Evolutionary conservation across 108 stramenopile genomes (phyloP), one percentile per base, ranked within the genome.

Genomic region (Nitzschia palea): DNA sequence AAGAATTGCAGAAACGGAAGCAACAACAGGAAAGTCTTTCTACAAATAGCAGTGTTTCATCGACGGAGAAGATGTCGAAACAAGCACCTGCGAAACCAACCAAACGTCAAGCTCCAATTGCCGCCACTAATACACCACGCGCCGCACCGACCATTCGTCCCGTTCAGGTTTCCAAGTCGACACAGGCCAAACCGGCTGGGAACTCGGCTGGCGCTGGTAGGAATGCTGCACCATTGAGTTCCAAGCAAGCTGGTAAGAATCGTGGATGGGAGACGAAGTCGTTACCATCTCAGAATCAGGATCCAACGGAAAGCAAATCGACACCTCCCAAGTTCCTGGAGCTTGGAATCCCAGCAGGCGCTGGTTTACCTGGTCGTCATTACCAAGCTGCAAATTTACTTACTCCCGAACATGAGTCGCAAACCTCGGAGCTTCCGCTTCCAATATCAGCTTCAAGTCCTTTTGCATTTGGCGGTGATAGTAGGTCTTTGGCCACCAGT

Each of bases 211-310:
- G 59, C 3, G 55, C 40, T 15, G 37, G 44, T 40, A 23, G 31
- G 3, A 25, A 32, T 1, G 53, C 30, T n/a, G 31, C 65, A 30
- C 17, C 59, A 25, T 2, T 34, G 18, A 25, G 47, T 2, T 30
- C 57, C 23, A 62, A 54, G 37, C 69, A 33, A 3, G 42, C n/a
- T 47, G 62, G 67, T 45, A 79, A 74, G 43, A 83, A 83, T 55
- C 77, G 87, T 40, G 84, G 87, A 23, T 88, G 87, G 87, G 87
- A 88, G 58, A 83, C 65, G 27, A 88, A 83, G 52, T 8, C 40
- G 45, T 51, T 26, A 32, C 54, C 12, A 18, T 62, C 51, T 22
- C 71, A 26, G 65, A 47, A 12, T 12, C 67, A 29, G 59, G 9
- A 32, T 55, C 44, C 3, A n/a, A n/a, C n/a, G n/a, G n/a, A n/a